Base-by-base conservation (phyloP, 2,329 filamentous ascomycete species). In the Alternaria sp. region DNA sequence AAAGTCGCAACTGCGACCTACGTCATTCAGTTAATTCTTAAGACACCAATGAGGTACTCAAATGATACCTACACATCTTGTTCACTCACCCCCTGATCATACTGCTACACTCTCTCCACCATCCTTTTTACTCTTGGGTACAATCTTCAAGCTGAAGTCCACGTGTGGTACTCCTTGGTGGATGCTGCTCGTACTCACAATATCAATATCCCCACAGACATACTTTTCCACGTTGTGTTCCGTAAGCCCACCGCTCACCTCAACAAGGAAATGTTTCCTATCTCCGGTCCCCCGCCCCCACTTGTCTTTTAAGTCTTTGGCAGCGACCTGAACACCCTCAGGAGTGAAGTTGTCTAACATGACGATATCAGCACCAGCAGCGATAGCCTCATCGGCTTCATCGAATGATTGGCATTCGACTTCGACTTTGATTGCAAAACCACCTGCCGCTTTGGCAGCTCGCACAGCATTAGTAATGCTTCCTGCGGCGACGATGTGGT, bases 271-370 rank as follows among this genome's bases (percentile, higher is more conserved):
- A 0, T 70, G 92, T 53, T 88, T 83, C 62, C 83, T 83, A 54
- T 79, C 77, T 24, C 80, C 79, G 75, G 87, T 88, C 31, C 88
- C 90, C 56, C 79, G 67, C 17, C 85, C 86, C 92, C 92, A 98
- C 67, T 88, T 86, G 72, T 90, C 83, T 80, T 94, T 96, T 64
- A 99, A 76, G 67, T 85, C 88, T 73, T 80, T 84, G 13, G 94
- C 91, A 0, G 92, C 92, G 8, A 84, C 78, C 74, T 88, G 89
- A 62, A 97, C 89, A 0, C 88, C 92, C 1, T 91, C 89, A 0
- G 90, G 88, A 0, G 87, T 88, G 74, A 98, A 99, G 78, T 99
- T 99, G 77, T 99, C 95, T 60, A 99, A 81, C 95, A 99, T 99
- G 61, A 99, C 88, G 21, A 99, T 89, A 76, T 99, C 94, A 0